Base-by-base conservation (phyloP, 768 basidiomycete species). In the Kockovaella imperatae region DNA sequence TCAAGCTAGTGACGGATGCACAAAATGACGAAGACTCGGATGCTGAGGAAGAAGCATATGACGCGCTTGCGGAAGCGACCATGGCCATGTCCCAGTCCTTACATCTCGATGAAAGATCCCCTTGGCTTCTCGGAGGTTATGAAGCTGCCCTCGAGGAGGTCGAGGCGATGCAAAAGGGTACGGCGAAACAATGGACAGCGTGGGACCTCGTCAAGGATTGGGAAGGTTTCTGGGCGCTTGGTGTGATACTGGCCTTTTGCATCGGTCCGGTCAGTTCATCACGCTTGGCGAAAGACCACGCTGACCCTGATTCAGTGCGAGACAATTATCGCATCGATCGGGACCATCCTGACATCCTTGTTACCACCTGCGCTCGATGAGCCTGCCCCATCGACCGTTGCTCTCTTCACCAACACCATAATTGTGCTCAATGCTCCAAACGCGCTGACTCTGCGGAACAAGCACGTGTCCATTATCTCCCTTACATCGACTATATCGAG, bases 191-290 rank as follows among this genome's bases (percentile, higher is more conserved):
- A 20, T 69, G 64, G 63, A 63, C 58, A 13, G 63, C 55, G 5
- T 50, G 36, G 30, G 47, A 52, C 30, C 36, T 71, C 36, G 35
- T 65, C 21, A 56, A 53, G 40, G 64, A 69, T 47, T 60, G 50
- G 44, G 47, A 59, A 39, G 69, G 69, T 5, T 66, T 71, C 40
- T 71, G 69, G 69, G 44, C 35, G 1, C 67, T 67, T 53, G 69
- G 69, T 2, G 21, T 61, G 1, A 36, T 71, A n/a, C 36, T 71
- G n/a, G 63, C 65, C 3, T 45, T 69, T 32, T 63, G 61, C 28
- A 65, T 71, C 44, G 69, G 69, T 15, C 69, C 69, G 7, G 68
- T 70, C 21, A 53, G 67, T 57, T 20, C 5, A 21, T 35, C 11
- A 20, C 24, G n/a, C 34, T 18, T 34, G 25, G 18, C n/a, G n/a